A percentile compares a stretch with the other conserved stretches of the same genome.
Conservation (phyloP, 2,329 filamentous ascomycete species). For the Hortaea sp. region DNA sequence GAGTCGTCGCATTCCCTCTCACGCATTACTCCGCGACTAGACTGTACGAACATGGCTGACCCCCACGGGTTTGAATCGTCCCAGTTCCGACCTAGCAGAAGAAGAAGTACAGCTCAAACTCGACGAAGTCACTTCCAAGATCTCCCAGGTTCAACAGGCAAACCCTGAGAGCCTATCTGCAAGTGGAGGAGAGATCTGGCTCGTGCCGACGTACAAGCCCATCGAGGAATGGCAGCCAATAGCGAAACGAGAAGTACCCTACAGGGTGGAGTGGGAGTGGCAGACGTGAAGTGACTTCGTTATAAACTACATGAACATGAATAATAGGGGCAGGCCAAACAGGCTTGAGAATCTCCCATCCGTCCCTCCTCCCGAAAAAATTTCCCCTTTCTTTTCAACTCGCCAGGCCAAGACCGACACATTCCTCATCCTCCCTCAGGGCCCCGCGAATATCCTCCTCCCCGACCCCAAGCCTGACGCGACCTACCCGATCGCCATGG, state of each 20-base stretch:
- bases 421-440: constrained; percentile 77
- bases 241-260: constrained; percentile 20
- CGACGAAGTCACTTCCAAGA: not conserved
- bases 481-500: constrained; percentile 74
- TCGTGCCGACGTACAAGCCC: constrained; percentile 29
- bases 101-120: not conserved
- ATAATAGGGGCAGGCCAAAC: too few relatives aligned
- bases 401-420: constrained; percentile 63
- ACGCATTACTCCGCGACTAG: too few relatives aligned
- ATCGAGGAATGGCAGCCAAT: constrained; percentile 30
- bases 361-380: not conserved
- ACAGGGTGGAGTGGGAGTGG: constrained; percentile 6
- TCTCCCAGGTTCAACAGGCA: constrained; percentile 1
- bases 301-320: too few relatives aligned
- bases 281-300: not conserved
- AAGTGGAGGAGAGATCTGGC: constrained; percentile 27
- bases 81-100: not conserved
- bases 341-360: too few relatives aligned
- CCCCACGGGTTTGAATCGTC: too few relatives aligned
- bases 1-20: not conserved
- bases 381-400: not conserved
- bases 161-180: constrained; percentile 6
- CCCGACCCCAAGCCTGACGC: constrained; percentile 73
- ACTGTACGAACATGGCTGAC: too few relatives aligned
- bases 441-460: constrained; percentile 87